Evolutionary conservation across 2,329 filamentous ascomycete genomes (phyloP).

Genomic region (Penicillium sp.): DNA sequence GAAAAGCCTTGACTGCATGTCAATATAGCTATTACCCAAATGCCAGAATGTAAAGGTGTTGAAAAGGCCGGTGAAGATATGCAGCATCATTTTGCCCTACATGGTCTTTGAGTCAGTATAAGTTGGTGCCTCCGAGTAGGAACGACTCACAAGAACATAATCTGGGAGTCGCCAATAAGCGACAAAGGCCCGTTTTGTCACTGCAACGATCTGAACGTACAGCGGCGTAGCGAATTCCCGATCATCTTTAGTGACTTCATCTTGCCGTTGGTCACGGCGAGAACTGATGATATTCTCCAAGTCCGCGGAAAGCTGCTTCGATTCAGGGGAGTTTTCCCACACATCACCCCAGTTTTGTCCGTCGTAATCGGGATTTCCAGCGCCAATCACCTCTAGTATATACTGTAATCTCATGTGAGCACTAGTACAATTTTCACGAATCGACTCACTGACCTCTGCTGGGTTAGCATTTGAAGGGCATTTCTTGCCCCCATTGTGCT

Average conservation of each 20-base stretch:
- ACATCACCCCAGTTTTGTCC: constrained; percentile 68
- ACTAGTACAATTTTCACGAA: too few species aligned
- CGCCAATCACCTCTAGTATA: constrained; percentile 77
- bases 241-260: constrained; percentile 55
- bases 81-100: constrained; percentile 66
- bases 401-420: constrained; percentile 57
- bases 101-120: constrained; percentile 38
- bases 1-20: constrained; percentile 75
- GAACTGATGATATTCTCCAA: constrained; percentile 60
- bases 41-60: constrained; percentile 75
- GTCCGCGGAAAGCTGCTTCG: constrained; percentile 54
- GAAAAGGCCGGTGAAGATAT: constrained; percentile 69
- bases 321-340: constrained; percentile 63
- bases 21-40: constrained; percentile 62
- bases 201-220: constrained; percentile 58
- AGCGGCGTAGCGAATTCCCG: constrained; percentile 69
- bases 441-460: constrained; percentile 58
- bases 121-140: not conserved
- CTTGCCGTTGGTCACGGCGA: constrained; percentile 49
- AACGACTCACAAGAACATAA: constrained; percentile 55
- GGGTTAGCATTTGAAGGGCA: constrained; percentile 71
- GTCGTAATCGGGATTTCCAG: constrained; percentile 65
- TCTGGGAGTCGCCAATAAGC: constrained; percentile 70
- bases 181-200: constrained; percentile 64
- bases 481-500: constrained; percentile 64